Evolutionary conservation across 768 basidiomycete species (phyloP), one percentile per base, ranked within the genome.

Genomic region (Russula earlei): DNA sequence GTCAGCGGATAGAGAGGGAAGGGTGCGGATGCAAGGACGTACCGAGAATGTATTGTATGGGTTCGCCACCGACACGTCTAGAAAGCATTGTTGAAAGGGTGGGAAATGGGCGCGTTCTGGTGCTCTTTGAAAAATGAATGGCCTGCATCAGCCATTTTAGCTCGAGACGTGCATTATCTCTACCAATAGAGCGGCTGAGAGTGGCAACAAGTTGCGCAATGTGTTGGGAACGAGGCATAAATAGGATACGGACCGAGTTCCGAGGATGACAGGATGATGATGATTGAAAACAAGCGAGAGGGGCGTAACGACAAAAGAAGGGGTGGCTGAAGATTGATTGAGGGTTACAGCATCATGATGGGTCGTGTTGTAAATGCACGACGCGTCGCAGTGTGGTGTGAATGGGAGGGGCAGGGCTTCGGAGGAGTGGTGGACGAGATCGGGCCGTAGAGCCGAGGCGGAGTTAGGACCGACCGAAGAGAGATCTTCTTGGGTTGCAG

Each of bases 1-100:
- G 5, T 38, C 41, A 43, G 41, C 8, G 14, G 20, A 34, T 24
- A 19, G 40, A 33, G 8, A 2, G 17, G 9, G 49, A 42, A 49
- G 22, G 24, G 20, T 7, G 33, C 29, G 38, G 44, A 17, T 1
- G 19, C 24, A 15, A 29, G 43, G 25, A 72, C 73, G 54, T 67
- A 87, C 92, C 91, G 49, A 96, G 75, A 63, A 96, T 90, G 69
- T 94, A 96, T 67, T 94, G 91, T 17, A 96, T 74, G 0, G 92
- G 92, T 69, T 91, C 89, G 11, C 88, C 87, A 15, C 62, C 58
- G 27, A 77, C 65, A 61, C 92, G 73, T 19, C 87, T 77, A 17
- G 68, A 65, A 37, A 93, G 75, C 75, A 86, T 77, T 25, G 70
- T 65, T 11, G 60, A 43, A n/a, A 74, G 46, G 9, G 68, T 45